Conservation (phyloP, 306 rosid genomes). For the Malus domestica region DNA sequence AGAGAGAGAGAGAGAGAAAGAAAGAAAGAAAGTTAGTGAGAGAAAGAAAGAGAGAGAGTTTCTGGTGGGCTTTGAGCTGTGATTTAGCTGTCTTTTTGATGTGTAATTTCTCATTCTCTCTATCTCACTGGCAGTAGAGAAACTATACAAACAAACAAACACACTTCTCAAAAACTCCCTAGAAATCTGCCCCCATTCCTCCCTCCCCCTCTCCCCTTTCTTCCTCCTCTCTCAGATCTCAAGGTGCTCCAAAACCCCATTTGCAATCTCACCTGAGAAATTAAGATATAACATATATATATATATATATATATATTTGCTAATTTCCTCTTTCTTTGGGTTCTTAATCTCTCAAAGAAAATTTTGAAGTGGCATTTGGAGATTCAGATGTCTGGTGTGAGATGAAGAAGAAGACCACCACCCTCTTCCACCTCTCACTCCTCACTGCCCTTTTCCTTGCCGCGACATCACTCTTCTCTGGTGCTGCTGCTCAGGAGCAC, state of each 20-base stretch:
- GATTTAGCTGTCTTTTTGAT: constrained; percentile 66
- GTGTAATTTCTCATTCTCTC: constrained; percentile 30
- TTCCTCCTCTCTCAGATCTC: constrained; percentile 25
- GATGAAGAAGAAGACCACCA: constrained; percentile 68
- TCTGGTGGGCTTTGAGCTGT: constrained; percentile 92
- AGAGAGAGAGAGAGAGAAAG: not conserved
- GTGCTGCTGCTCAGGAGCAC: not conserved
- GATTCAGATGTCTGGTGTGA: constrained; percentile 74
- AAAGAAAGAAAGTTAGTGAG: not conserved
- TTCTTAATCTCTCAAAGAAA: not conserved
- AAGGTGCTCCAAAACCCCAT: not conserved
- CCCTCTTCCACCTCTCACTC: constrained; percentile 10
- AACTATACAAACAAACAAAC: constrained; percentile 18
- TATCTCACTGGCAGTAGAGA: not conserved
- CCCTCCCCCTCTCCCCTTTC: not conserved
- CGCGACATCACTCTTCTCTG: constrained; percentile 8
- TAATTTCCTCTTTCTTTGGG: not conserved
- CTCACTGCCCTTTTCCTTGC: constrained; percentile 17
- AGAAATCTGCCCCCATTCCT: constrained; percentile 25
- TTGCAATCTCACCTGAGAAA: constrained; percentile 7
- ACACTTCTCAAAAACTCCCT: constrained; percentile 59
- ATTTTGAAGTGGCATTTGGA: constrained; percentile 22
- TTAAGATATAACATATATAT: too few relatives aligned
- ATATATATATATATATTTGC: not conserved
- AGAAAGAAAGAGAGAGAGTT: constrained; percentile 10